Percentiles rank a stretch among this genome's conserved stretches.
Evolutionary conservation across 164 flowering plant species (phyloP).

Genomic region (Kingdonia uniflora): DNA sequence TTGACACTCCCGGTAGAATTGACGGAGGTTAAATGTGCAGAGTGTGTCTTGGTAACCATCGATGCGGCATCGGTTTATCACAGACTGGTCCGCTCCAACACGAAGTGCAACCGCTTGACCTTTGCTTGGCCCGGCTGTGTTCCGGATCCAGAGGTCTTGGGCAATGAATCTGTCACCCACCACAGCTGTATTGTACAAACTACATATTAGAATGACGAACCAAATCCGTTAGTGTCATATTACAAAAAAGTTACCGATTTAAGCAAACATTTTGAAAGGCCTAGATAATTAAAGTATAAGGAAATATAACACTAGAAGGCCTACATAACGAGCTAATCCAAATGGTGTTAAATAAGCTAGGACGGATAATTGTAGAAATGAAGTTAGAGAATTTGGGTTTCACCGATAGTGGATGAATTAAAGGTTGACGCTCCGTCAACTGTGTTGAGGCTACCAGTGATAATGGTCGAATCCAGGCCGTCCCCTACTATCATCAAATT

Average conservation of each 20-base stretch:
- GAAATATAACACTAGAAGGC: too few relatives aligned
- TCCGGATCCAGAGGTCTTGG: slow-evolving; percentile 26
- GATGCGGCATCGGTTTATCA: slow-evolving; percentile 22
- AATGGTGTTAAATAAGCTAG: neutral
- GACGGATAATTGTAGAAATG: too few relatives aligned
- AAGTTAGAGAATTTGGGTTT: neutral
- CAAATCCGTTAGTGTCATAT: too few relatives aligned
- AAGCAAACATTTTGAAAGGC: too few relatives aligned
- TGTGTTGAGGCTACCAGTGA: slow-evolving; percentile 23
- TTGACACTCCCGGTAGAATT: slow-evolving; percentile 21
- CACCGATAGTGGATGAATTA: slow-evolving; percentile 28
- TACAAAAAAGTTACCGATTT: too few relatives aligned
- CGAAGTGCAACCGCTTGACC: slow-evolving; percentile 32
- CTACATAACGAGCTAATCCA: too few relatives aligned
- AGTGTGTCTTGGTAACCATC: slow-evolving; percentile 32
- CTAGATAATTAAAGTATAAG: too few relatives aligned
- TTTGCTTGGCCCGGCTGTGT: slow-evolving; percentile 28
- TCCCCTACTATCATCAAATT: slow-evolving; percentile 29
- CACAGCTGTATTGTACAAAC: slow-evolving; percentile 15
- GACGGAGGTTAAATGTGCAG: slow-evolving; percentile 20
- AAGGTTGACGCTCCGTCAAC: slow-evolving; percentile 32
- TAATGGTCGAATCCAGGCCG: slow-evolving; percentile 23
- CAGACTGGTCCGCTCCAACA: slow-evolving; percentile 21
- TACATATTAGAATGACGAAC: too few relatives aligned
- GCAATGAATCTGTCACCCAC: slow-evolving; percentile 23